phyloP scores from a whole-genome alignment of 129 eudicot genomes.

The Kitagawia praeruptora region DNA sequence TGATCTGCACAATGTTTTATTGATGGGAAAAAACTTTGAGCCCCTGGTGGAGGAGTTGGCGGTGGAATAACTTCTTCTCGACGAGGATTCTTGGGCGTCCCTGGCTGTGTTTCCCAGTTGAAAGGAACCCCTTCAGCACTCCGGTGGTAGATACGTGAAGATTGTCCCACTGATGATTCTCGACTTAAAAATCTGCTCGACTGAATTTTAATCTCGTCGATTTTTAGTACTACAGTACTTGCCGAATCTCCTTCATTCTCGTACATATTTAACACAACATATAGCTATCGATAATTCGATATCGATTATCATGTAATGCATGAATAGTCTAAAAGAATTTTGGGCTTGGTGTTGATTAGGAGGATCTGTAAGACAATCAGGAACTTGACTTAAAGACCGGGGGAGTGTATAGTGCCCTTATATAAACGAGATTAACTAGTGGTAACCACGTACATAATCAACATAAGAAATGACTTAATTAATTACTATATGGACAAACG shows the following conservation, averaged over 20 bases:
- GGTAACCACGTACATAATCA: not conserved
- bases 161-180: constrained; percentile 48
- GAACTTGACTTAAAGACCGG: too few species aligned
- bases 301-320: not conserved
- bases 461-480: not conserved
- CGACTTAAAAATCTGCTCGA: constrained; percentile 42
- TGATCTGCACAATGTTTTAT: constrained; percentile 33
- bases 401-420: not conserved
- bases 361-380: too few species aligned
- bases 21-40: constrained; percentile 47
- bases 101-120: constrained; percentile 78
- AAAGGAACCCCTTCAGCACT: constrained; percentile 66
- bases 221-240: constrained; percentile 23
- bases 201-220: constrained; percentile 21
- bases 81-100: constrained; percentile 53
- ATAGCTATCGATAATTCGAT: not conserved
- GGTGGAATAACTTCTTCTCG: constrained; percentile 43
- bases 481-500: not conserved
- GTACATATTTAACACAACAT: not conserved
- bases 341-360: too few species aligned
- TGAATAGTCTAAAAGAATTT: too few species aligned
- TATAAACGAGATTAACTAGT: not conserved
- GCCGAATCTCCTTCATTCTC: constrained; percentile 14
- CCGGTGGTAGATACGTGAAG: constrained; percentile 57
- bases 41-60: constrained; percentile 57